phyloP scores from a whole-genome alignment of 1,284 basidiomycete species.

The Anthracocystis panici-leucophaei region DNA sequence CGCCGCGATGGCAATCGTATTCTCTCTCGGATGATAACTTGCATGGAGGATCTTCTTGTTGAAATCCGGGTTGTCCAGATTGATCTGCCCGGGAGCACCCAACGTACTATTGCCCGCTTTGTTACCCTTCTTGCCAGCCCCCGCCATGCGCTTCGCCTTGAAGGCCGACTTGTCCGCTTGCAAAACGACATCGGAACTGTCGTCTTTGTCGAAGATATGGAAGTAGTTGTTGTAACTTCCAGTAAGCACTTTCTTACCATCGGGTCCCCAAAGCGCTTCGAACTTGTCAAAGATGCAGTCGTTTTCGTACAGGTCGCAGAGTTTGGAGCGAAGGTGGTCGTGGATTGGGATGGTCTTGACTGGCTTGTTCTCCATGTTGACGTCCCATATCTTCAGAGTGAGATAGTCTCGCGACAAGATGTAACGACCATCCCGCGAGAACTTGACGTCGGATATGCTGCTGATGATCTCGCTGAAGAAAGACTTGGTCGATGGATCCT shows the following conservation, averaged over 20 bases:
- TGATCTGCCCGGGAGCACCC: slow-evolving; percentile 73
- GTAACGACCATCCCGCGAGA: slow-evolving; percentile 95
- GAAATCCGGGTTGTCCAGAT: slow-evolving; percentile 74
- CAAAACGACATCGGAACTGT: slow-evolving; percentile 87
- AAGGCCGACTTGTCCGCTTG: slow-evolving; percentile 99
- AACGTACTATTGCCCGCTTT: slow-evolving; percentile 80
- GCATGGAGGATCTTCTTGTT: slow-evolving; percentile 92
- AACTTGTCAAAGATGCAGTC: slow-evolving; percentile 99
- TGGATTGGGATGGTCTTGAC: slow-evolving; percentile 99
- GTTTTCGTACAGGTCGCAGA: slow-evolving; percentile 99
- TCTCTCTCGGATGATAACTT: slow-evolving; percentile 96
- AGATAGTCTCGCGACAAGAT: slow-evolving; percentile 97
- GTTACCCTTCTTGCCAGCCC: slow-evolving; percentile 79
- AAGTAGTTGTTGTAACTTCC: slow-evolving; percentile 99
- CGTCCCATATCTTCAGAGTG: slow-evolving; percentile 98
- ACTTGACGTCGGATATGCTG: slow-evolving; percentile 99
- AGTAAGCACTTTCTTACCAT: slow-evolving; percentile 73
- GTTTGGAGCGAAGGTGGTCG: slow-evolving; percentile 94
- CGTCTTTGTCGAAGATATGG: slow-evolving; percentile 97
- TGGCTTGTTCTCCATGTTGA: slow-evolving; percentile 98
- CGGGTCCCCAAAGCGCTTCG: slow-evolving; percentile 71
- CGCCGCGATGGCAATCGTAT: slow-evolving; percentile 79
- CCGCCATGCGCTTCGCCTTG: slow-evolving; percentile 90
- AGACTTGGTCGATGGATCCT: slow-evolving; percentile 94
- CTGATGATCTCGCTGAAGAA: slow-evolving; percentile 99